Evolutionary conservation across 129 eudicot species (phyloP).

Genomic region (Centrapalus pauciflorus): DNA sequence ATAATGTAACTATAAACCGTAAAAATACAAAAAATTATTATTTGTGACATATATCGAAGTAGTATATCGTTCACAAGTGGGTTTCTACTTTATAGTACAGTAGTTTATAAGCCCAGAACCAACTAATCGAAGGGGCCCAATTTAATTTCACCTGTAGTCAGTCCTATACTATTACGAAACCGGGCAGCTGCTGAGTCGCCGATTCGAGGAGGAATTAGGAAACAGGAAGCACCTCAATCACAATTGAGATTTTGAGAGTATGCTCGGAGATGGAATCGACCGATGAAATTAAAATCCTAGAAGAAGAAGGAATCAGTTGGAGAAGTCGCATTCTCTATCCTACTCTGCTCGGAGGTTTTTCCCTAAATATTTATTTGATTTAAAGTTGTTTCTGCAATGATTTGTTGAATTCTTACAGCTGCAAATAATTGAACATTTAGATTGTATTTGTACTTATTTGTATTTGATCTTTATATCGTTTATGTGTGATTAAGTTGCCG

Average conservation of each 20-base stretch:
- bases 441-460: not conserved
- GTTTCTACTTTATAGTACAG: no score
- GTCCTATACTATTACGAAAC: not conserved
- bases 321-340: slow-evolving; percentile 52
- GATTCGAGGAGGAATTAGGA: slow-evolving; percentile 17
- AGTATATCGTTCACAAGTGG: no score
- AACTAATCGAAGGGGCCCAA: not conserved
- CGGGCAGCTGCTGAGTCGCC: not conserved
- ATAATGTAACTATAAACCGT: no score
- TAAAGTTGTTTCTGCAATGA: not conserved
- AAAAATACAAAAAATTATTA: no score
- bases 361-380: not conserved
- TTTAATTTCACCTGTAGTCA: not conserved
- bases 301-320: slow-evolving; percentile 41
- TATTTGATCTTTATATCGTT: not conserved
- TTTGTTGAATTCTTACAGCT: not conserved
- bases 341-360: slow-evolving; percentile 61
- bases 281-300: slow-evolving; percentile 39
- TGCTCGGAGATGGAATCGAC: slow-evolving; percentile 33
- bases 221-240: not conserved
- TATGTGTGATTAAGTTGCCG: not conserved
- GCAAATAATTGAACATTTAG: not conserved
- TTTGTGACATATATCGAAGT: no score
- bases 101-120: no score
- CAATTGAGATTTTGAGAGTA: slow-evolving; percentile 6